Base-by-base conservation (phyloP, 805 yeast species). In the Kodamaea lidongshanica region DNA sequence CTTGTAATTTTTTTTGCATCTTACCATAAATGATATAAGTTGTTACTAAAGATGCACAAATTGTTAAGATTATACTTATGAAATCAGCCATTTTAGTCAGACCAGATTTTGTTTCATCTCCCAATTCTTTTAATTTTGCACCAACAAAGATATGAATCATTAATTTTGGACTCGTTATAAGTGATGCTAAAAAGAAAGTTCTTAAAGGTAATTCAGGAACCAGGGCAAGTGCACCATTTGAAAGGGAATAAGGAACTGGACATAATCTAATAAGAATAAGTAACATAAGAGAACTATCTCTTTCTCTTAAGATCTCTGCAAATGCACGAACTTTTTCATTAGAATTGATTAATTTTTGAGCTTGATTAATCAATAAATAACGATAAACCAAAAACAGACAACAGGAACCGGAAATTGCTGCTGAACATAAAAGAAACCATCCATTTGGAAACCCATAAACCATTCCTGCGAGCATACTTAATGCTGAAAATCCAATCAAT, bases 221-320 rank as follows among this genome's bases (percentile, higher is more conserved):
- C 2, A 94, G 79, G 7, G 95, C 92, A 41, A 92, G 65, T 0
- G 95, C 96, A 4, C 96, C 96, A 47, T 89, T 89, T 0, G 92
- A 79, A 18, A 89, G 61, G 3, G 96, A 86, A 51, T 87, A 92
- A 0, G 97, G 97, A 45, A 89, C 70, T 1, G 98, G 98, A 44
- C 96, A 86, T 34, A 89, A 54, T 33, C 96, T 65, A 16, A 89
- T 69, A 48, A 89, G 62, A 30, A 81, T 72, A 31, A 89, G 55
- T 14, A 92, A 56, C 40, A 77, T 52, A 34, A 87, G 69, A 12
- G 64, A 53, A 35, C 77, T 72, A 41, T 80, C 79, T 33, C 74
- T 72, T 35, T 85, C 94, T 42, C 70, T 75, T 36, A 89, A 54
- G 4, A 85, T 81, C 32, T 78, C 75, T 1, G 84, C 70, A 39